Evolutionary conservation across 108 stramenopile genomes (phyloP).

Genomic region (Bacterosira constricta): DNA sequence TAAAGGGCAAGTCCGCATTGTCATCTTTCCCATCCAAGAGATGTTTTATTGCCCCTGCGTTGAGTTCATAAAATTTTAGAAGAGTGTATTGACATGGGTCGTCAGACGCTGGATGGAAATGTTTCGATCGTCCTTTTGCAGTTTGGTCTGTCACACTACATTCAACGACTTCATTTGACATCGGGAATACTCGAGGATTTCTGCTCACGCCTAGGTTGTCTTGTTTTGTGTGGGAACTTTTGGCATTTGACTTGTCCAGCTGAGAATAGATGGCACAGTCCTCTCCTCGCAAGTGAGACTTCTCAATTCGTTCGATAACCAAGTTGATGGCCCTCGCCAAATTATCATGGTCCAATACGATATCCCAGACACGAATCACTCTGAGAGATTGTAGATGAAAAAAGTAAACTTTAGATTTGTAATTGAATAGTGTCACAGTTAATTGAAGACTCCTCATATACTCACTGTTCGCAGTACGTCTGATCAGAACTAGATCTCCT

Average conservation of each 20-base stretch:
- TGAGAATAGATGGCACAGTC: slow-evolving; percentile 38
- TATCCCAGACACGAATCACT: slow-evolving; percentile 55
- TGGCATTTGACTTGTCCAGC: slow-evolving; percentile 15
- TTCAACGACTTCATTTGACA: slow-evolving; percentile 21
- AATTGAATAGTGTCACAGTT: too few relatives aligned
- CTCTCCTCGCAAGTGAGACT: slow-evolving; percentile 51
- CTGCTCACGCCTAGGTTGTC: not conserved
- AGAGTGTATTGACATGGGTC: slow-evolving; percentile 51
- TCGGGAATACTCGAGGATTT: slow-evolving; percentile 38
- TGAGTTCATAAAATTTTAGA: slow-evolving; percentile 57
- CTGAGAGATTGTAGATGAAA: too few relatives aligned
- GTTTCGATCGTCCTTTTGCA: slow-evolving; percentile 6
- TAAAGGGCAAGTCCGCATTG: slow-evolving; percentile 51
- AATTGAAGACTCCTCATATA: not conserved
- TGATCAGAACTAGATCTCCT: slow-evolving; percentile 25
- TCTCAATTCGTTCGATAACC: slow-evolving; percentile 49
- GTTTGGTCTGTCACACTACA: not conserved
- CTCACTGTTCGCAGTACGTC: slow-evolving; percentile 34
- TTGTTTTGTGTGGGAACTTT: not conserved
- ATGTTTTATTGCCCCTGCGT: slow-evolving; percentile 29
- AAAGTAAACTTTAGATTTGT: too few relatives aligned
- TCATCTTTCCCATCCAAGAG: slow-evolving; percentile 37
- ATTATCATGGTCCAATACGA: slow-evolving; percentile 56
- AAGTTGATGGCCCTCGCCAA: slow-evolving; percentile 37
- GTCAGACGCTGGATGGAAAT: slow-evolving; percentile 46